Evolutionary conservation across 495 filamentous ascomycete genomes (phyloP).

Genomic region (Neurospora sublineolata): DNA sequence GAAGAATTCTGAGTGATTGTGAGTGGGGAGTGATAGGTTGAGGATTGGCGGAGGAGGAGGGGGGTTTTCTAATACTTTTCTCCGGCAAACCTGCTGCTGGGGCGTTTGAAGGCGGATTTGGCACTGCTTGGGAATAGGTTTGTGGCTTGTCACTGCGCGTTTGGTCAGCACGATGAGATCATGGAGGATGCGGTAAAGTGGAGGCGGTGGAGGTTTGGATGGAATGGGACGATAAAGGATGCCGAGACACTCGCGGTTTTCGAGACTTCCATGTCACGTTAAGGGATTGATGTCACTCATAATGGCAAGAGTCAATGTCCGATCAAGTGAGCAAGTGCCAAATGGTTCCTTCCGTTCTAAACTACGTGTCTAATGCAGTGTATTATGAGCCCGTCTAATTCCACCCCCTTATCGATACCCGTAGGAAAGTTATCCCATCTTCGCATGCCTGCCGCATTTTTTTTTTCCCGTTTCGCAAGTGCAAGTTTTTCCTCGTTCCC

Average conservation of each 20-base stretch:
- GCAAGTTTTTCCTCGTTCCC: not conserved
- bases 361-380: not conserved
- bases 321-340: not conserved
- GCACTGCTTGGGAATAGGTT: not conserved
- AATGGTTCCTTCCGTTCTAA: not conserved
- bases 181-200: not conserved
- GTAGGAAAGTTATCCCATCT: not conserved
- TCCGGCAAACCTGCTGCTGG: rapidly evolving
- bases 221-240: not conserved
- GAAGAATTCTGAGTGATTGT: not conserved
- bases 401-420: not conserved
- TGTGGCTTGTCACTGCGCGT: not conserved
- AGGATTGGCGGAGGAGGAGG: not conserved
- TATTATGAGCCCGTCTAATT: not conserved
- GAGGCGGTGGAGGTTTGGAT: not conserved
- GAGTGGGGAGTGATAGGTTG: not conserved
- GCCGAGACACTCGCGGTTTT: not conserved
- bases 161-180: not conserved
- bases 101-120: not conserved
- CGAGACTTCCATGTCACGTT: no score
- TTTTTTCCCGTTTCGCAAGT: not conserved
- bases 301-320: not conserved
- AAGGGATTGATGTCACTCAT: no score
- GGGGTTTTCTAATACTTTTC: no score
- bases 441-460: not conserved